Percentiles rank a stretch among this genome's conserved stretches.
These are phyloP conservation scores for Chaetomiaceae sp. DNA, from an alignment of 2,329 filamentous ascomycete species.

Conservation along the genomic window DNA sequence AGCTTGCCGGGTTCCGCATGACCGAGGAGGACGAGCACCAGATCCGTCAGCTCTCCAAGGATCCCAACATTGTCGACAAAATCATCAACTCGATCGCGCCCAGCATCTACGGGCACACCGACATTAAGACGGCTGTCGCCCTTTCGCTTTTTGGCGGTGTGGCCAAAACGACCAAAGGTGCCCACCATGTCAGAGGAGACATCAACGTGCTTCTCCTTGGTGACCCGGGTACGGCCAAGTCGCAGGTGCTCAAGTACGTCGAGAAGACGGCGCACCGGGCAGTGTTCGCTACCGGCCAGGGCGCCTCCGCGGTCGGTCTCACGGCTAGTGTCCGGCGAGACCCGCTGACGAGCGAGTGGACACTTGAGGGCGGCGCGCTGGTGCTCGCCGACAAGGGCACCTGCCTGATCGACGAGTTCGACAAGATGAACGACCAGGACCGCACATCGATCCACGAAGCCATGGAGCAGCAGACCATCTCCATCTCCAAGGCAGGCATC, in stretches of 20 bases:
- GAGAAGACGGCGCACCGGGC: conserved; percentile 96
- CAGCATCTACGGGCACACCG: conserved; percentile 93
- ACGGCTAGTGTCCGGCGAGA: conserved; percentile 95
- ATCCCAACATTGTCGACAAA: conserved; percentile 89
- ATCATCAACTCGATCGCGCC: conserved; percentile 90
- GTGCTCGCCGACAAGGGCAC: conserved; percentile 93
- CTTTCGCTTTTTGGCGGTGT: conserved; percentile 94
- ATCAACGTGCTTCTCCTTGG: conserved; percentile 96
- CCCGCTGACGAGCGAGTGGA: conserved; percentile 95
- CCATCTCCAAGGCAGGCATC: conserved; percentile 97
- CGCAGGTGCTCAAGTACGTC: conserved; percentile 93
- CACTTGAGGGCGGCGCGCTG: conserved; percentile 88
- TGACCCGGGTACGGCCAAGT: conserved; percentile 97
- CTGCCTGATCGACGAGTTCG: conserved; percentile 96
- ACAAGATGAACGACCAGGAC: conserved; percentile 99
- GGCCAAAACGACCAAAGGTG: conserved; percentile 82
- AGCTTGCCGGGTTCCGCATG: conserved; percentile 91
- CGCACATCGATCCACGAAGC: conserved; percentile 98
- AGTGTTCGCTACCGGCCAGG: conserved; percentile 96
- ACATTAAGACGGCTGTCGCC: conserved; percentile 95
- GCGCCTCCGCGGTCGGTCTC: conserved; percentile 93
- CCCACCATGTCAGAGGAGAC: conserved; percentile 88
- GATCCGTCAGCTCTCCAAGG: conserved; percentile 81
- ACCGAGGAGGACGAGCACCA: conserved; percentile 92
- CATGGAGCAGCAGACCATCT: conserved; percentile 99